Evolutionary conservation across 108 stramenopile genomes (phyloP).

Genomic region (Stephanodiscus minutulus): DNA sequence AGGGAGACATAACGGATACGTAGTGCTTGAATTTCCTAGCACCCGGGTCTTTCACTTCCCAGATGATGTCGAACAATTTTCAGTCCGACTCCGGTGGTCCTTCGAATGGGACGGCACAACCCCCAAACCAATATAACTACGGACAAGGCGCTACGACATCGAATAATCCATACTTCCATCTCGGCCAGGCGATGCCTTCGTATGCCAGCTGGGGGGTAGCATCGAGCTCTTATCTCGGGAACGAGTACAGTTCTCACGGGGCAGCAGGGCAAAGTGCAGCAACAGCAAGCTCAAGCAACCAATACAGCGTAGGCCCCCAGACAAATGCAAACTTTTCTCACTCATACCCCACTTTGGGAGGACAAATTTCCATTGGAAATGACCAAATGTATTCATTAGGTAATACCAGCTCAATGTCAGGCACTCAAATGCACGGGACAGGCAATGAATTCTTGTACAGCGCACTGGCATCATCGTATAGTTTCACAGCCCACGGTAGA

Average conservation of each 20-base stretch:
- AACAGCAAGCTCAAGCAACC: neutral
- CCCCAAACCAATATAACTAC: neutral
- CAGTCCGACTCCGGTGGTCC: slow-evolving; percentile 3
- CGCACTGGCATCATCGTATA: neutral
- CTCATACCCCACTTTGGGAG: neutral
- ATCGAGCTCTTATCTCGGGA: neutral
- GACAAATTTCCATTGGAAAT: neutral
- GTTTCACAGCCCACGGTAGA: neutral
- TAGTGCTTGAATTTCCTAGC: neutral
- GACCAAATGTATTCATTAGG: neutral
- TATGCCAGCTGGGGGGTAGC: neutral
- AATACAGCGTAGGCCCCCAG: neutral
- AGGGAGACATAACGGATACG: neutral
- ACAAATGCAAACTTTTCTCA: neutral
- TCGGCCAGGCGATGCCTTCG: neutral
- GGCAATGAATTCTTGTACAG: slow-evolving; percentile 5
- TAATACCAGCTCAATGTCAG: neutral
- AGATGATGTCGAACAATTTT: slow-evolving; percentile 7
- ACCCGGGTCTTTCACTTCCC: neutral
- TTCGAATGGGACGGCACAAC: slow-evolving; percentile 2
- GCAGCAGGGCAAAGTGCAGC: neutral
- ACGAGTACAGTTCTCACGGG: neutral
- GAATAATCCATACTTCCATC: slow-evolving; percentile 4
- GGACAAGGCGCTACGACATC: neutral
- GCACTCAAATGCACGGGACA: neutral